Percentiles rank a stretch among this genome's conserved stretches.
phyloP scores from a whole-genome alignment of 257 asterid species.

The Thymus quinquecostatus region DNA sequence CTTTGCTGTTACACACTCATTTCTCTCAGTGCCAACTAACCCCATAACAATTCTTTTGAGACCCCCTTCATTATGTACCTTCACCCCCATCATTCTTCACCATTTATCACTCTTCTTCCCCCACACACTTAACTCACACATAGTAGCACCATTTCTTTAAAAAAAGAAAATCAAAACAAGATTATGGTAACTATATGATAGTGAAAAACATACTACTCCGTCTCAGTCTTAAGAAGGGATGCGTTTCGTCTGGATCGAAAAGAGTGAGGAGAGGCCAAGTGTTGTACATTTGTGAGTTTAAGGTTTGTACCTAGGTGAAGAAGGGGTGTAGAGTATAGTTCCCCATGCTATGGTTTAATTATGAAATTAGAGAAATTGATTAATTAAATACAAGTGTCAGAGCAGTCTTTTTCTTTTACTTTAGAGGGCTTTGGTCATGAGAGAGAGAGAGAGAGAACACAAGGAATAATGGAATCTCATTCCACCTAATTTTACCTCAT shows the following conservation, averaged over 20 bases:
- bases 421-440: slow-evolving; percentile 43
- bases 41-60: slow-evolving; percentile 49
- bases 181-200: neutral
- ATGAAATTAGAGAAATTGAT: neutral
- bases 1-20: slow-evolving; percentile 91
- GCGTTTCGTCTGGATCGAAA: no score
- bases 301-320: slow-evolving; percentile 29
- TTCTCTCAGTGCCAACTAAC: slow-evolving; percentile 67
- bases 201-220: no score
- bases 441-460: slow-evolving; percentile 20
- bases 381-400: slow-evolving; percentile 48
- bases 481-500: slow-evolving; percentile 49
- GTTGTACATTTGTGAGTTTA: slow-evolving; percentile 30
- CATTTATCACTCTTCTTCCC: slow-evolving; percentile 3
- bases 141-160: neutral
- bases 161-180: neutral
- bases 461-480: slow-evolving; percentile 73
- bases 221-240: no score
- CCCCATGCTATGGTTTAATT: slow-evolving; percentile 9
- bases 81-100: slow-evolving; percentile 39
- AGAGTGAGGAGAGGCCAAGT: neutral
- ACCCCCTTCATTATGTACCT: slow-evolving; percentile 40
- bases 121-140: neutral
- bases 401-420: slow-evolving; percentile 54
- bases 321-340: slow-evolving; percentile 32